Evolutionary conservation across 1,284 basidiomycete genomes (phyloP).

Genomic region (Anthracocystis panici-leucophaei): DNA sequence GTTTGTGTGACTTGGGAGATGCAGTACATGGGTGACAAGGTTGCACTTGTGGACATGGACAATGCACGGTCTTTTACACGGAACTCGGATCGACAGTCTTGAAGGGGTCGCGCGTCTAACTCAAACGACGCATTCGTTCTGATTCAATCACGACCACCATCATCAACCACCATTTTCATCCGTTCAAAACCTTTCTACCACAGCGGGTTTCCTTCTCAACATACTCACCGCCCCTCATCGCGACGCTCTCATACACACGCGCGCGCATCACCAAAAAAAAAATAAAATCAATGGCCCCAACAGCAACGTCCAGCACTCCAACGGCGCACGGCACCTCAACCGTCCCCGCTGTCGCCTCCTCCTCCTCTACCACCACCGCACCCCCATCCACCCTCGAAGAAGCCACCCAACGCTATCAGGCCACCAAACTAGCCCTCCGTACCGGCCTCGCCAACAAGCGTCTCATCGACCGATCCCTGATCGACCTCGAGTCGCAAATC

Average conservation of each 20-base stretch:
- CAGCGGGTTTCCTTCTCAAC: background rate
- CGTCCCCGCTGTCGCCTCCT: background rate
- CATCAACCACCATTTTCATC: constrained; percentile 1
- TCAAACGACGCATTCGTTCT: no score
- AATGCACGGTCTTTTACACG: background rate
- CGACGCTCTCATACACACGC: background rate
- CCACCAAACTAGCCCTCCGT: constrained; percentile 52
- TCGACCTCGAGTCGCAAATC: constrained; percentile 68
- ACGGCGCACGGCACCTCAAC: background rate
- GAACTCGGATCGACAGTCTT: background rate
- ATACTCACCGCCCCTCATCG: background rate
- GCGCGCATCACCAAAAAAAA: background rate
- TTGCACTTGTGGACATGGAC: no score
- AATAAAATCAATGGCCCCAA: no score
- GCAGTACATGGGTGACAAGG: no score
- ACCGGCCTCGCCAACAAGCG: constrained; percentile 61
- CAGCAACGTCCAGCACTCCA: constrained; percentile 19
- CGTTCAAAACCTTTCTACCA: background rate
- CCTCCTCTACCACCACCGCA: constrained; percentile 1
- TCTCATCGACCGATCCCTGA: constrained; percentile 58
- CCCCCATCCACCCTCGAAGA: constrained; percentile 57
- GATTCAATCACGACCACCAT: background rate
- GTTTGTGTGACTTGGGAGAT: background rate
- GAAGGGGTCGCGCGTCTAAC: background rate
- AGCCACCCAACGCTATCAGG: constrained; percentile 60